Percentiles rank a stretch among this genome's conserved stretches.
phyloP scores from a whole-genome alignment of 768 basidiomycete species.

The Xerocomellus dryophilus region DNA sequence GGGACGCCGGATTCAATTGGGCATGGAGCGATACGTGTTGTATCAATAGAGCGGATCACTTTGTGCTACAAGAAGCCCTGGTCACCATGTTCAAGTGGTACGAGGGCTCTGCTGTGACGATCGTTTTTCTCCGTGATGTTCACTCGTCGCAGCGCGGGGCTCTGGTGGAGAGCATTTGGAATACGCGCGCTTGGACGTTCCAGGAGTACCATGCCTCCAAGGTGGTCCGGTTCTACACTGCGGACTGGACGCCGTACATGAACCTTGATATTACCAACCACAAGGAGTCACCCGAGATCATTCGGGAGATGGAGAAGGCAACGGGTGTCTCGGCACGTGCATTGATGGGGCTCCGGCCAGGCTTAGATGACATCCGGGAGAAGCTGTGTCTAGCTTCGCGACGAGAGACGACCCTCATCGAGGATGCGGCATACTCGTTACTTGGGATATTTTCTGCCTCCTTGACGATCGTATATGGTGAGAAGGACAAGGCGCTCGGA shows the following conservation, averaged over 20 bases:
- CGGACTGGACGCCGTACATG: background rate
- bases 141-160: background rate
- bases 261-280: constrained; percentile 1
- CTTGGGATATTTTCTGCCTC: background rate
- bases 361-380: background rate
- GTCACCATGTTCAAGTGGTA: constrained; percentile 11
- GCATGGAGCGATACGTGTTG: constrained; percentile 15
- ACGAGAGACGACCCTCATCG: background rate
- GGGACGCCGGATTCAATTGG: constrained; percentile 5
- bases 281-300: constrained; percentile 2
- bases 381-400: constrained; percentile 1
- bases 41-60: constrained; percentile 3
- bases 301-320: constrained; percentile 6
- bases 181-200: constrained; percentile 3
- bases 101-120: constrained; percentile 1
- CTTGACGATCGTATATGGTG: constrained; percentile 2
- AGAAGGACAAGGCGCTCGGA: constrained; percentile 1
- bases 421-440: constrained; percentile 7
- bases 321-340: background rate
- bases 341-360: background rate
- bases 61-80: constrained; percentile 3
- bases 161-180: constrained; percentile 1
- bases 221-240: constrained; percentile 1
- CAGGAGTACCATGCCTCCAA: constrained; percentile 8
- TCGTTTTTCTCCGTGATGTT: constrained; percentile 2